A percentile compares a stretch with the other conserved stretches of the same genome.
These are phyloP conservation scores for Trebouxia gelatinosa DNA, from an alignment of 163 green algal genomes.

Conservation along the genomic window DNA sequence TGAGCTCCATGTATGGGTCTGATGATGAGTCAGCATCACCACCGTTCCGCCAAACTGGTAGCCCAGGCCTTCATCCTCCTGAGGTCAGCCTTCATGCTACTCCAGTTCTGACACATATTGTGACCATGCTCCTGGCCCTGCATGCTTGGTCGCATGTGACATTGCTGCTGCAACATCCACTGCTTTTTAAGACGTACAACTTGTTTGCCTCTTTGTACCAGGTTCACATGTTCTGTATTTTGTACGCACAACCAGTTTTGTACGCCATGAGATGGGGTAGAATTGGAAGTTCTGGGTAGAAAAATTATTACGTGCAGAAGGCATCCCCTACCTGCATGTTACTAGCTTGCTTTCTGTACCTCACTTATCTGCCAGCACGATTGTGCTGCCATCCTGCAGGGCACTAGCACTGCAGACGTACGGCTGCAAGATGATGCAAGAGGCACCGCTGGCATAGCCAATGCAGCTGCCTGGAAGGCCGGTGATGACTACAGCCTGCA, in stretches of 20 bases:
- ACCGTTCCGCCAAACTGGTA: not conserved
- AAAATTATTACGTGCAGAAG: no score
- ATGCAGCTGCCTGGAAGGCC: no score
- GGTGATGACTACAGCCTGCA: no score
- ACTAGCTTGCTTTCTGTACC: not conserved
- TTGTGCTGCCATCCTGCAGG: not conserved
- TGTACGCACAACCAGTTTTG: no score
- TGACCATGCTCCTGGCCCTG: not conserved
- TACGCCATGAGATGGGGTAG: no score
- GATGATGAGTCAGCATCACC: not conserved
- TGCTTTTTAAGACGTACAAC: not conserved
- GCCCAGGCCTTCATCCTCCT: not conserved
- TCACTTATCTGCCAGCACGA: not conserved
- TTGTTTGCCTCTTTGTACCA: not conserved
- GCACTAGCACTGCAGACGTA: conserved; percentile 16
- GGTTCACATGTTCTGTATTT: not conserved
- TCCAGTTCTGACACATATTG: not conserved
- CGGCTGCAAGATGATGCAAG: conserved; percentile 6
- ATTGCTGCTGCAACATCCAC: not conserved
- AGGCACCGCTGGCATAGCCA: no score
- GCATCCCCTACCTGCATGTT: not conserved
- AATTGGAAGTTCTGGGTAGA: no score
- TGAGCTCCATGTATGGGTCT: not conserved
- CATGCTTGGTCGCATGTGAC: no score
- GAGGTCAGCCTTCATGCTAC: not conserved